Percentiles rank a stretch among this genome's conserved stretches.
phyloP scores from a whole-genome alignment of 306 rosid species.

The Spatholobus suberectus region DNA sequence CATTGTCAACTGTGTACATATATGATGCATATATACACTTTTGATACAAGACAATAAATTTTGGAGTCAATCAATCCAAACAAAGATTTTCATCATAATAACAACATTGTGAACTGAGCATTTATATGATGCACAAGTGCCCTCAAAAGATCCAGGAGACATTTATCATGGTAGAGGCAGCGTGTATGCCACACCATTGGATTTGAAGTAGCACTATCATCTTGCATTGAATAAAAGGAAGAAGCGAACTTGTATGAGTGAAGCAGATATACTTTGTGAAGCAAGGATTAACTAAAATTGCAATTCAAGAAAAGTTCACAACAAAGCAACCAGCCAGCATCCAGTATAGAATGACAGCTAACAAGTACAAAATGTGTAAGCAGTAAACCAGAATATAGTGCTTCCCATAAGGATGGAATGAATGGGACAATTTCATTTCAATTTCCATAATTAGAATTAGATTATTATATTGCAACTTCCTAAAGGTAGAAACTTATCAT shows the following conservation, averaged over 20 bases:
- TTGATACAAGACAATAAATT: background rate
- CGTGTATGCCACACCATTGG: background rate
- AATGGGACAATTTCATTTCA: background rate
- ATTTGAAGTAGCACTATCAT: background rate
- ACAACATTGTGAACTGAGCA: background rate
- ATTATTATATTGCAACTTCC: background rate
- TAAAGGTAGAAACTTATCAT: background rate
- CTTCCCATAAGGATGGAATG: background rate
- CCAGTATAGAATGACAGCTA: background rate
- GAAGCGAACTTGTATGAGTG: background rate
- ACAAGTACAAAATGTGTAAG: background rate
- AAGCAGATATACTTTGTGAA: background rate
- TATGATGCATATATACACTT: background rate
- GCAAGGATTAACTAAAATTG: background rate
- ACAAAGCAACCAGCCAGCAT: background rate
- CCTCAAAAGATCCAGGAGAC: constrained; percentile 20
- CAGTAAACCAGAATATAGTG: background rate
- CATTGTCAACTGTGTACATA: constrained; percentile 14
- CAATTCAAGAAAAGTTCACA: background rate
- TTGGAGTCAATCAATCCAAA: constrained; percentile 12
- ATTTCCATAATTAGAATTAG: background rate
- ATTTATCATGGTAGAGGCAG: constrained; percentile 7
- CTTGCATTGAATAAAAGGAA: constrained; percentile 5
- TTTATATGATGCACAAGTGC: constrained; percentile 3
- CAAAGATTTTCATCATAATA: background rate